Conservation (phyloP, 1,139 yeast genomes). For the Nematodospora anomalae region DNA sequence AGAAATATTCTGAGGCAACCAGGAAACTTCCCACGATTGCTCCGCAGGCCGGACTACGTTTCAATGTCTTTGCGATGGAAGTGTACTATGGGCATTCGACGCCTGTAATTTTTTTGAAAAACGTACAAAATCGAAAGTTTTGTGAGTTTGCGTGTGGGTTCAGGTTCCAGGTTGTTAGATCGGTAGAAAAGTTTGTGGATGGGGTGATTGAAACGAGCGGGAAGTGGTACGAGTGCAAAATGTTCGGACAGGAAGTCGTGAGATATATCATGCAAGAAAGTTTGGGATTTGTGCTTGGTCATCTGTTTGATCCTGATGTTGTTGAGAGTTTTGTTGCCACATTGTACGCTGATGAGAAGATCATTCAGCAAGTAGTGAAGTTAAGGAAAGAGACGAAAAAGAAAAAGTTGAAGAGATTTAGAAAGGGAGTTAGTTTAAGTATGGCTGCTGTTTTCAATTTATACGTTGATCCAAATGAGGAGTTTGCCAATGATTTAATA, state of each 20-base stretch:
- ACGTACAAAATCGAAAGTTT: constrained; percentile 2
- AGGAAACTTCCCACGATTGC: background rate
- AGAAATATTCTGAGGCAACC: background rate
- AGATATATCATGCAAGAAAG: constrained; percentile 3
- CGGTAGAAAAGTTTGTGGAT: constrained; percentile 4
- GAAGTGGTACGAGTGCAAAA: constrained; percentile 1
- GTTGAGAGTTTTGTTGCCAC: constrained; percentile 4
- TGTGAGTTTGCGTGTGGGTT: constrained; percentile 8
- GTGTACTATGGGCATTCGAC: background rate
- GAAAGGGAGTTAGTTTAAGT: constrained; percentile 5
- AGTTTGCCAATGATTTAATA: constrained; percentile 7
- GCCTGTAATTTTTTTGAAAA: constrained; percentile 1
- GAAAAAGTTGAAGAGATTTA: constrained; percentile 2
- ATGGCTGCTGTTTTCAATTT: constrained; percentile 5
- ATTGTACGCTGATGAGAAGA: constrained; percentile 6
- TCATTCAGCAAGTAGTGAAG: constrained; percentile 3
- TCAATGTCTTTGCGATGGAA: background rate
- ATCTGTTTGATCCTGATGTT: constrained; percentile 2
- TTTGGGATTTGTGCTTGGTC: constrained; percentile 5
- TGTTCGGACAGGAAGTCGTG: constrained; percentile 5
- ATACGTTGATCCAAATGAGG: constrained; percentile 1
- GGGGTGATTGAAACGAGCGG: background rate
- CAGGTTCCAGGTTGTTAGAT: constrained; percentile 2
- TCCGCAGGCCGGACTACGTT: background rate
- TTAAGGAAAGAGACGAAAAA: constrained; percentile 2